Percentiles rank a stretch among this genome's conserved stretches.
These are phyloP conservation scores for Tolypocladium ovalisporum DNA, from an alignment of 2,329 filamentous ascomycete genomes.

Conservation along the genomic window DNA sequence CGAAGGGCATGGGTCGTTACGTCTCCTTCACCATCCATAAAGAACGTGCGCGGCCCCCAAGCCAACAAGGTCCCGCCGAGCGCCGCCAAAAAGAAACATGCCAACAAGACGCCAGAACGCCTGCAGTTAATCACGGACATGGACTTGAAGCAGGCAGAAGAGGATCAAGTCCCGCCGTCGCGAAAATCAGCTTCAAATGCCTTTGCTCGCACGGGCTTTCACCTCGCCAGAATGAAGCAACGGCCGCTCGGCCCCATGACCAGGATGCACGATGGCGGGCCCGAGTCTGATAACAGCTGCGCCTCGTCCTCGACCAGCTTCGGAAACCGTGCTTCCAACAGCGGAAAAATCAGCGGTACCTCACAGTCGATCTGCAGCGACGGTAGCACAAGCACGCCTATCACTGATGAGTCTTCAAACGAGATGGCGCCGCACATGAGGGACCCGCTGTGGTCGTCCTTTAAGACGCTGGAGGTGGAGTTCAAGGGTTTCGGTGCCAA, in stretches of 20 bases:
- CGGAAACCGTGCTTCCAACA: constrained; percentile 28
- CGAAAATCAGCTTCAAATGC: constrained; percentile 24
- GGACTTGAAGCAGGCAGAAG: constrained; percentile 9
- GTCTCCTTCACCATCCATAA: constrained; percentile 38
- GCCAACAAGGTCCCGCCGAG: constrained; percentile 11
- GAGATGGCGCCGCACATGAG: constrained; percentile 31
- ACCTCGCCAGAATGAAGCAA: constrained; percentile 37
- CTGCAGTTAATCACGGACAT: constrained; percentile 15
- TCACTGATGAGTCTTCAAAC: constrained; percentile 33
- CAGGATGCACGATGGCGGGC: constrained; percentile 24
- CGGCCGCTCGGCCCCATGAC: constrained; percentile 34
- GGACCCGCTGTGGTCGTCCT: constrained; percentile 44
- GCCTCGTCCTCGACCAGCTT: constrained; percentile 36
- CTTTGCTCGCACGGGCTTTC: constrained; percentile 33
- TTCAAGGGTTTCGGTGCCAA: constrained; percentile 55
- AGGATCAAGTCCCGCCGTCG: constrained; percentile 19
- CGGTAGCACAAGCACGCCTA: constrained; percentile 21
- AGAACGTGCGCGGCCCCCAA: constrained; percentile 17
- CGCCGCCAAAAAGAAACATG: constrained; percentile 12
- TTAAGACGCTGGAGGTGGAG: constrained; percentile 42
- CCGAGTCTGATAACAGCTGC: constrained; percentile 30
- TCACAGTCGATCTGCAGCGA: constrained; percentile 28
- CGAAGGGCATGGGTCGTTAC: constrained; percentile 39
- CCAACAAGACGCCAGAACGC: constrained; percentile 14
- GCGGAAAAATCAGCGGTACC: constrained; percentile 22